Conservation (phyloP, 2,329 filamentous ascomycete species). For the Penicillium italicum region DNA sequence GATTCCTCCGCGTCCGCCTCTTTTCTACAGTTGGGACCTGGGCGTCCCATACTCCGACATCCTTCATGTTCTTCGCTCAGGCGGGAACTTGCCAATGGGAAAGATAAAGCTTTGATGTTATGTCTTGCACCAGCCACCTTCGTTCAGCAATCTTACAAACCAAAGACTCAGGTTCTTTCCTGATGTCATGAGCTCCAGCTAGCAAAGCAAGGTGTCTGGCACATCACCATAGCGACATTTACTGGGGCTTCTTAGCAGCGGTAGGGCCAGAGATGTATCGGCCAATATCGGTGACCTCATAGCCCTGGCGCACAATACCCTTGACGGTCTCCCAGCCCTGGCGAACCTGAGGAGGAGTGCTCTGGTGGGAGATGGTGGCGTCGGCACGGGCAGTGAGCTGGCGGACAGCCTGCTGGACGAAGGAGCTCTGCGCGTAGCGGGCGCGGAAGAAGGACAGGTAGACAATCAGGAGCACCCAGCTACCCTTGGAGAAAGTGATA, state of each 20-base stretch:
- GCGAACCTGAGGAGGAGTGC: constrained; percentile 73
- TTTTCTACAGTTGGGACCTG: constrained; percentile 22
- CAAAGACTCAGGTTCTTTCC: background rate
- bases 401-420: constrained; percentile 80
- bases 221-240: constrained; percentile 21
- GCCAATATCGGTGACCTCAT: constrained; percentile 73
- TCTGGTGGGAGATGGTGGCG: constrained; percentile 78
- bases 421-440: constrained; percentile 82
- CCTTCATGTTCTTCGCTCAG: background rate
- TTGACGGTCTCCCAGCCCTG: constrained; percentile 80
- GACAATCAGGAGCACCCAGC: constrained; percentile 79
- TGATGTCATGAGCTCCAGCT: background rate
- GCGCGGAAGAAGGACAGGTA: constrained; percentile 93
- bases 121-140: background rate
- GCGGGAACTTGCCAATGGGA: background rate
- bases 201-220: constrained; percentile 1
- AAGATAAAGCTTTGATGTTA: constrained; percentile 1
- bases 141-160: background rate
- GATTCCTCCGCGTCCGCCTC: constrained; percentile 16
- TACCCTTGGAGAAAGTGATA: constrained; percentile 82
- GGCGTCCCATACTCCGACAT: constrained; percentile 1
- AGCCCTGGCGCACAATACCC: constrained; percentile 66
- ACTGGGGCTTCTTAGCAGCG: constrained; percentile 49
- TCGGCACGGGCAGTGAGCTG: constrained; percentile 73
- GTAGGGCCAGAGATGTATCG: constrained; percentile 61